Percentiles rank a stretch among this genome's conserved stretches.
These are phyloP conservation scores for Leccinum pallidistipes DNA, from an alignment of 1,284 basidiomycete genomes.

Conservation along the genomic window DNA sequence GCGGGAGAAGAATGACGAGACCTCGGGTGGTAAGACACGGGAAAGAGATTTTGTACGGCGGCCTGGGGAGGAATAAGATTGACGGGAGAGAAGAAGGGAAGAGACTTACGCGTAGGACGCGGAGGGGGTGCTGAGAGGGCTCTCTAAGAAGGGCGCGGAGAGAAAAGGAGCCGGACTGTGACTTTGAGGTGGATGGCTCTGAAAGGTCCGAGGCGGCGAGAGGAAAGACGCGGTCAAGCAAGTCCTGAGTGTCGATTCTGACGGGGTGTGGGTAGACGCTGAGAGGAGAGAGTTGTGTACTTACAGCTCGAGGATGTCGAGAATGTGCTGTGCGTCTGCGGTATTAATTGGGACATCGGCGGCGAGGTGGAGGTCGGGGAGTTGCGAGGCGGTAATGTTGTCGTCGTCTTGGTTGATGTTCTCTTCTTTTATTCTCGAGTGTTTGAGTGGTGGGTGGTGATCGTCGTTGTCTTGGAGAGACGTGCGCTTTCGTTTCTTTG, in stretches of 20 bases:
- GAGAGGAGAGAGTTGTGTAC: constrained; percentile 23
- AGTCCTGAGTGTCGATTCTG: constrained; percentile 69
- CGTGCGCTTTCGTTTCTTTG: constrained; percentile 68
- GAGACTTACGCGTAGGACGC: constrained; percentile 49
- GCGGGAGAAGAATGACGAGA: constrained; percentile 59
- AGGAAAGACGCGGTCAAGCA: constrained; percentile 79
- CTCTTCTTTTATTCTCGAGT: constrained; percentile 40
- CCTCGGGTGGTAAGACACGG: constrained; percentile 64
- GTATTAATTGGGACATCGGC: constrained; percentile 52
- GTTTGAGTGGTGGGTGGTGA: constrained; percentile 47
- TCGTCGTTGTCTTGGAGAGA: constrained; percentile 43
- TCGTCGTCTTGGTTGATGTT: constrained; percentile 33
- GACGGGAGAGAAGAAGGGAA: constrained; percentile 13
- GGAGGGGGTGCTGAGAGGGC: constrained; percentile 51
- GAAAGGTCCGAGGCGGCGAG: constrained; percentile 40
- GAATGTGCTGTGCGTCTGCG: constrained; percentile 58
- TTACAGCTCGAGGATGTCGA: constrained; percentile 76
- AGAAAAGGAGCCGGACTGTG: constrained; percentile 46
- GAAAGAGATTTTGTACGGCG: constrained; percentile 65
- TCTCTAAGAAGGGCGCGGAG: constrained; percentile 63
- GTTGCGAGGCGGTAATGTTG: constrained; percentile 17
- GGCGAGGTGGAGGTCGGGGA: constrained; percentile 33
- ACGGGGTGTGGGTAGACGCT: constrained; percentile 7
- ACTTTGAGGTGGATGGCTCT: constrained; percentile 37
- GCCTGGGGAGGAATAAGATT: constrained; percentile 37